These are phyloP conservation scores for Volvariella surrecta DNA, from an alignment of 1,284 basidiomycete genomes.

Conservation along the genomic window DNA sequence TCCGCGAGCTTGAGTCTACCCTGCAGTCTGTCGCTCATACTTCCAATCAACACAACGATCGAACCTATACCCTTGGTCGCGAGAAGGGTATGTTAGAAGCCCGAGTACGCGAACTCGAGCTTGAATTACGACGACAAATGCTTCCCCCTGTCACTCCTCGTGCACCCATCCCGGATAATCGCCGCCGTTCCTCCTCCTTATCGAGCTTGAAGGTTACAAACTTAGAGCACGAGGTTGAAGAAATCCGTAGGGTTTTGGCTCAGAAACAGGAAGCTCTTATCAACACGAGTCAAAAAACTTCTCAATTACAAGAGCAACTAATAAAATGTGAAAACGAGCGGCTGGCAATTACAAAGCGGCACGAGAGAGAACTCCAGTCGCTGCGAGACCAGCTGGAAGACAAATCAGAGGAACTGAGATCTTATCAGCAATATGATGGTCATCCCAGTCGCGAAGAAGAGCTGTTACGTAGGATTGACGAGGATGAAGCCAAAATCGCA, in stretches of 20 bases:
- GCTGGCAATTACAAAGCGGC: slow-evolving; percentile 39
- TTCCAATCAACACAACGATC: slow-evolving; percentile 38
- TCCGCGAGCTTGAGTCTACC: slow-evolving; percentile 46
- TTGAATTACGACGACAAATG: slow-evolving; percentile 27
- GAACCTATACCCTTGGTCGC: slow-evolving; percentile 36
- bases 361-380: slow-evolving; percentile 32
- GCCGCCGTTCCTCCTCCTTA: slow-evolving; percentile 22
- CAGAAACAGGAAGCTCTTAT: slow-evolving; percentile 36
- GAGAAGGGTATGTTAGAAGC: slow-evolving; percentile 47
- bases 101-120: slow-evolving; percentile 49
- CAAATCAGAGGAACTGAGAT: slow-evolving; percentile 48
- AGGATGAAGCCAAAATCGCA: slow-evolving; percentile 52
- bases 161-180: slow-evolving; percentile 22
- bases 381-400: slow-evolving; percentile 37
- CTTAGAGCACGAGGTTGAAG: slow-evolving; percentile 47
- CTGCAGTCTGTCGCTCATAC: slow-evolving; percentile 48
- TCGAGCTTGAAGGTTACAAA: slow-evolving; percentile 37
- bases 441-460: slow-evolving; percentile 41
- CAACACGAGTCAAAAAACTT: slow-evolving; percentile 34
- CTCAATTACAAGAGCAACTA: slow-evolving; percentile 37
- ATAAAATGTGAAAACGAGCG: slow-evolving; percentile 52
- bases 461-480: slow-evolving; percentile 51
- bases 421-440: slow-evolving; percentile 27
- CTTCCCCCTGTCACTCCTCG: slow-evolving; percentile 17
- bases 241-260: slow-evolving; percentile 30